Base-by-base conservation (phyloP, 805 yeast species). In the Saccharomycopsis sp. region DNA sequence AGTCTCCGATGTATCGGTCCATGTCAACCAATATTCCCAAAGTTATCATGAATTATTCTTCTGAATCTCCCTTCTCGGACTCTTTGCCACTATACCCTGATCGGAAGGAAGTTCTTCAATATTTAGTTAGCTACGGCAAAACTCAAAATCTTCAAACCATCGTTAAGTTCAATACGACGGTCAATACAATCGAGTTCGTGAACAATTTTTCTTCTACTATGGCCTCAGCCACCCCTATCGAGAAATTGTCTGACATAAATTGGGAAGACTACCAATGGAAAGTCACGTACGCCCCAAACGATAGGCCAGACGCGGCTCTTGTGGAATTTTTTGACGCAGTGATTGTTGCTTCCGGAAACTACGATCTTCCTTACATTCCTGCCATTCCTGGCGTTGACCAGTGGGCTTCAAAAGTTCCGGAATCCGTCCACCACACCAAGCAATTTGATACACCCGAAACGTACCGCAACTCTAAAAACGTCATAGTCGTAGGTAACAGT, bases 401-500 rank as follows among this genome's bases (percentile, higher is more conserved):
- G 51, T 78, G 75, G 68, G 67, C 68, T 29, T 61, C 63, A 16
- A 62, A 65, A 37, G 66, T 68, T 58, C 85, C 85, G 0, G 77
- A 71, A 0, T 68, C 75, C 0, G 51, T 63, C 8, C 34, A 57
- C 1, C 64, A 62, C 55, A 60, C 66, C 2, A 65, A 65, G 73
- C 68, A 75, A 29, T 86, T 75, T 65, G 76, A 82, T 57, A 67
- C 68, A 16, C 77, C 83, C 0, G 73, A 73, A 1, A 73, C 71
- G 14, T 85, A 73, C 59, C 57, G 34, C 24, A 51, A 8, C 18
- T 24, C 53, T 50, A 44, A 44, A 44, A 16, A 8, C 16, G 81
- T 84, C n/a, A 68, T 88, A 51, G 77, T 87, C 4, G 80, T 88
- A n/a, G 96, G 95, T 0, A 84, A 83, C 64, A 82, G 84, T 7